Evolutionary conservation across 2,329 filamentous ascomycete genomes (phyloP), one percentile per base, ranked within the genome.

Genomic region (Nigrospora osmanthi): DNA sequence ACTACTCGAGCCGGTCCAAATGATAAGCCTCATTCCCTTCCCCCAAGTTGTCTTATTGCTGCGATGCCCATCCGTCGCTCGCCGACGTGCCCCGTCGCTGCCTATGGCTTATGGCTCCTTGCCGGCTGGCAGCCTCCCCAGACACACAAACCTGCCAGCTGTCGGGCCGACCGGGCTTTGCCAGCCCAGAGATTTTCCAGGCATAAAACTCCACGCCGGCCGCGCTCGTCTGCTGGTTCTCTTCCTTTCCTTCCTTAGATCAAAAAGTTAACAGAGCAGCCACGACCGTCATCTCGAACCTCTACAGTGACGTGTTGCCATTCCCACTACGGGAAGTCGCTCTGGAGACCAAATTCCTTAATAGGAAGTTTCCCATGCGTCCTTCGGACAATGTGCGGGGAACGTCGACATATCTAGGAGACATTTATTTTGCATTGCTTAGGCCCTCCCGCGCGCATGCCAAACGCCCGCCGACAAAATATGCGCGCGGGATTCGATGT

Each of bases 211-310:
- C 6, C 23, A 28, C 6, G 23, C 23, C 7, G 23, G 23, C 23
- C 23, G 23, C 23, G 23, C 23, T 28, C 23, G 23, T 7, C 16
- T 35, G 37, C 39, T 51, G 60, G 64, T 64, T 64, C 60, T 61
- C 60, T 64, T 66, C 53, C 64, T 66, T 71, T 68, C 63, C 67
- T 68, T 68, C 71, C 65, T 54, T 64, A 71, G 67, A 80, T 80
- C 76, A 80, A 80, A 80, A 80, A 80, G 75, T 70, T 65, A 68
- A 78, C 67, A 66, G 73, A 78, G 73, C 67, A 67, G 77, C 76
- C 76, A 80, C 76, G 76, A 80, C 76, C 75, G 67, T 74, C 76
- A 79, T 69, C 69, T 67, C 70, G 72, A 61, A 47, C 54, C 58
- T 58, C 67, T 61, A 80, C 76, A 75, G 76, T 79, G 76, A 74